Percentiles rank a stretch among this genome's conserved stretches.
These are phyloP conservation scores for Penicillium malachiteum DNA, from an alignment of 495 filamentous ascomycete genomes.

Conservation along the genomic window DNA sequence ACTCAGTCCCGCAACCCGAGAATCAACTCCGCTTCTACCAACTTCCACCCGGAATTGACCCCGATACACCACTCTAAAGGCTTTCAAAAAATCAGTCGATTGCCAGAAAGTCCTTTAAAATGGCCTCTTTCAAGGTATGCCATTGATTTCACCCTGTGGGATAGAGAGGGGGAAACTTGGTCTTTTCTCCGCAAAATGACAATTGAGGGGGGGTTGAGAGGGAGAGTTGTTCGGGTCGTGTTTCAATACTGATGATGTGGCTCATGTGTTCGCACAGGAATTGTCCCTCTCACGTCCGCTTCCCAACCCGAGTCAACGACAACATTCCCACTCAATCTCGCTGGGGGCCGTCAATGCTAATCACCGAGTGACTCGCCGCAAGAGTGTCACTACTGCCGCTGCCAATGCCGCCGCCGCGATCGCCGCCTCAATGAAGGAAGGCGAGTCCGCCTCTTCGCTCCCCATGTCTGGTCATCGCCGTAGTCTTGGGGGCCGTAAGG, in stretches of 20 bases:
- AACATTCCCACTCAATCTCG: constrained; percentile 80
- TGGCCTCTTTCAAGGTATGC: constrained; percentile 50
- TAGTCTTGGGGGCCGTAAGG: constrained; percentile 47
- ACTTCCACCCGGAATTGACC: constrained; percentile 28
- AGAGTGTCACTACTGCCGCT: constrained; percentile 81
- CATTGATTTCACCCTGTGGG: background rate
- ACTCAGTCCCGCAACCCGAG: constrained; percentile 6
- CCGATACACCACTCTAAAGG: constrained; percentile 20
- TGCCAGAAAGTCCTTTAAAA: constrained; percentile 35
- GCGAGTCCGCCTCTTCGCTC: constrained; percentile 43
- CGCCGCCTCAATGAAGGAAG: constrained; percentile 70
- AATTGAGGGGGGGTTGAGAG: background rate
- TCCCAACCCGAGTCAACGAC: constrained; percentile 57
- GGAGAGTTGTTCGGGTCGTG: background rate
- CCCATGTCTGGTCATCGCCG: constrained; percentile 44
- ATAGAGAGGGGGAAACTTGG: background rate
- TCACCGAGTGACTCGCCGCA: constrained; percentile 87
- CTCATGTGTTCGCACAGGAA: constrained; percentile 33
- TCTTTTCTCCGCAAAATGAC: background rate
- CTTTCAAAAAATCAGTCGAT: constrained; percentile 33
- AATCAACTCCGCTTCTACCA: constrained; percentile 22
- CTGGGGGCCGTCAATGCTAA: constrained; percentile 73
- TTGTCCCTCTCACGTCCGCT: constrained; percentile 47
- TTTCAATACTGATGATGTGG: constrained; percentile 20
- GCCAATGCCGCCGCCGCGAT: constrained; percentile 75